Base-by-base conservation (phyloP, 2,329 filamentous ascomycete species). In the Pseudogymnoascus sp. region DNA sequence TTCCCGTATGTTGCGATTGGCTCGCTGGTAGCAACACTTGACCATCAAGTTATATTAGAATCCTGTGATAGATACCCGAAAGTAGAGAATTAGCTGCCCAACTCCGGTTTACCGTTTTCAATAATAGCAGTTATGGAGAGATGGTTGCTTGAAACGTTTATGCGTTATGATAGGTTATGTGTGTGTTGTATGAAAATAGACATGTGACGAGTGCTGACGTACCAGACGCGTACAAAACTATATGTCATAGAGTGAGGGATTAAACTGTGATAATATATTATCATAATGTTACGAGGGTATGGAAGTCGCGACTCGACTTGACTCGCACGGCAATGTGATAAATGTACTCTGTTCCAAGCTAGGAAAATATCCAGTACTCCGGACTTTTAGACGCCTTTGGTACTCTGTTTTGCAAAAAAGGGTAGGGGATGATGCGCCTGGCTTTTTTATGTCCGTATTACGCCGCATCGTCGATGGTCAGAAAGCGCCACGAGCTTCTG, bases 221-320 rank as follows among this genome's bases (percentile, higher is more conserved):
- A 35, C n/a, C 28, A 55, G 16, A n/a, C 28, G 9, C 9, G 49
- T 22, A 35, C 25, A 11, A 33, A 33, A 14, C 49, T 30, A 5
- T 30, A 52, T 52, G n/a, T 7, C 8, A 28, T 22, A 35, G n/a
- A 14, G 49, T 33, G 16, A 55, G 45, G 45, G 45, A 55, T 55
- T 55, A 55, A 55, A 55, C 19, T 30, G n/a, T 55, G 9, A 55
- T 11, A 33, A 22, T 35, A 55, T 55, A 55, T 55, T 55, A 55
- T 33, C 49, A 55, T 55, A 33, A 55, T 55, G 28, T 6, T 33
- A 22, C 16, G 16, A 19, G 25, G 35, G 49, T 3, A 28, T 35
- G 28, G 5, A 55, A 33, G 25, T 35, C 16, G 16, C 49, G 11
- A 55, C n/a, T 55, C n/a, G 49, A 55, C 49, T 14, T 16, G n/a